Conservation (phyloP, 768 basidiomycete genomes). For the Psilocybe azurescens region DNA sequence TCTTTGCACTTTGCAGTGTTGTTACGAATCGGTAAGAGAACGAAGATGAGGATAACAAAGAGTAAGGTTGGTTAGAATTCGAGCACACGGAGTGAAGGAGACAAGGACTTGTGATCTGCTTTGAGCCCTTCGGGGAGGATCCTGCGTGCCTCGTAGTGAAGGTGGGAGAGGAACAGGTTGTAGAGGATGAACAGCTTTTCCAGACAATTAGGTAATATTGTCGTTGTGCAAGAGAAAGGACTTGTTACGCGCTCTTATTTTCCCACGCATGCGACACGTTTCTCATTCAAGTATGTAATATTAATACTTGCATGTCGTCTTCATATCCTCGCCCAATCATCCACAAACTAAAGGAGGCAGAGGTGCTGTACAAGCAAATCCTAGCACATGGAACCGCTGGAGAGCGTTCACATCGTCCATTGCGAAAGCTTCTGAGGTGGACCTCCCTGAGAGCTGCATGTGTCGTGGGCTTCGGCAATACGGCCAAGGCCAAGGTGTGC, state of each 20-base stretch:
- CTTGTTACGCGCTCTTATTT: slow-evolving; percentile 25
- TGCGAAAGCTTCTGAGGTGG: too few species aligned
- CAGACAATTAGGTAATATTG: slow-evolving; percentile 80
- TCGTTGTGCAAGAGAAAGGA: slow-evolving; percentile 30
- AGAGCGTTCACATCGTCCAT: too few species aligned
- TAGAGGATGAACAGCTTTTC: slow-evolving; percentile 81
- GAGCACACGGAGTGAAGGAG: neutral
- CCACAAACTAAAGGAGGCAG: too few species aligned
- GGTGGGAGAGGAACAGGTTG: slow-evolving; percentile 58
- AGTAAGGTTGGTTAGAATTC: neutral
- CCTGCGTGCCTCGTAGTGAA: slow-evolving; percentile 70
- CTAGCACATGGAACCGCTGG: too few species aligned
- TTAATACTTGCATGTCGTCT: neutral
- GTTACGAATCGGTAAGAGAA: too few species aligned
- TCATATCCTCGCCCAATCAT: too few species aligned
- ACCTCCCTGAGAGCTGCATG: too few species aligned
- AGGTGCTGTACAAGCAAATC: too few species aligned
- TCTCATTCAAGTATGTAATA: slow-evolving; percentile 19
- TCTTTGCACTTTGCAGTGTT: slow-evolving; percentile 45
- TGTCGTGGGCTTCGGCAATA: too few species aligned
- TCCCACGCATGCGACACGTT: slow-evolving; percentile 42
- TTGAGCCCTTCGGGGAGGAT: slow-evolving; percentile 77
- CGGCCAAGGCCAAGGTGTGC: too few species aligned
- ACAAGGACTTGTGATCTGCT: slow-evolving; percentile 67
- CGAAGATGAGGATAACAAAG: too few species aligned